A percentile compares a stretch with the other conserved stretches of the same genome.
Conservation (phyloP, 352 stramenopile genomes). For the Hyaloperonospora brassicae region DNA sequence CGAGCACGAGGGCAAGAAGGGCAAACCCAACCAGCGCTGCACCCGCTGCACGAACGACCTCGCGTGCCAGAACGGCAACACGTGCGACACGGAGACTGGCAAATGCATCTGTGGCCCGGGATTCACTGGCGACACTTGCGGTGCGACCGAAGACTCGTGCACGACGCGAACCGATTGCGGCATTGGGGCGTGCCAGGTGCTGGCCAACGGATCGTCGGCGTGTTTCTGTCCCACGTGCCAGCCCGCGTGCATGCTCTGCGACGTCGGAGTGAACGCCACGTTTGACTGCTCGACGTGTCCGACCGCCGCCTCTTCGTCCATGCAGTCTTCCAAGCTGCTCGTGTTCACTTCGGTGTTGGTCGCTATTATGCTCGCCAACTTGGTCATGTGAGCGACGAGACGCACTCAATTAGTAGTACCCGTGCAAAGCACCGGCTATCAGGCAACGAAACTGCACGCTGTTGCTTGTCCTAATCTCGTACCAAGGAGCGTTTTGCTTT, state of each 20-base stretch:
- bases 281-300: conserved; percentile 38
- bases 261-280: conserved; percentile 24
- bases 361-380: conserved; percentile 28
- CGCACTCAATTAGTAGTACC: conserved; percentile 24
- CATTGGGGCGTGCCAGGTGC: conserved; percentile 34
- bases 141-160: conserved; percentile 41
- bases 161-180: conserved; percentile 37
- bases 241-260: conserved; percentile 32
- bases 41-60: conserved; percentile 44
- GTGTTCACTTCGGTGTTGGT: conserved; percentile 31
- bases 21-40: conserved; percentile 42
- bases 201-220: conserved; percentile 36
- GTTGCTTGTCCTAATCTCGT: too few species aligned
- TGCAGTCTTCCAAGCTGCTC: conserved; percentile 33
- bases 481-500: too few species aligned
- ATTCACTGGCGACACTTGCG: conserved; percentile 43
- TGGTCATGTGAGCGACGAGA: conserved; percentile 27
- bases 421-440: too few species aligned
- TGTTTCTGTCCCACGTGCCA: conserved; percentile 40
- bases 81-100: conserved; percentile 43
- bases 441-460: too few species aligned
- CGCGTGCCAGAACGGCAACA: conserved; percentile 45
- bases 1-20: conserved; percentile 34
- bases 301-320: conserved; percentile 14
- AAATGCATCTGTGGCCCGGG: conserved; percentile 45